phyloP scores from a whole-genome alignment of 108 stramenopile genomes.

The Aurantiochytrium sp. region DNA sequence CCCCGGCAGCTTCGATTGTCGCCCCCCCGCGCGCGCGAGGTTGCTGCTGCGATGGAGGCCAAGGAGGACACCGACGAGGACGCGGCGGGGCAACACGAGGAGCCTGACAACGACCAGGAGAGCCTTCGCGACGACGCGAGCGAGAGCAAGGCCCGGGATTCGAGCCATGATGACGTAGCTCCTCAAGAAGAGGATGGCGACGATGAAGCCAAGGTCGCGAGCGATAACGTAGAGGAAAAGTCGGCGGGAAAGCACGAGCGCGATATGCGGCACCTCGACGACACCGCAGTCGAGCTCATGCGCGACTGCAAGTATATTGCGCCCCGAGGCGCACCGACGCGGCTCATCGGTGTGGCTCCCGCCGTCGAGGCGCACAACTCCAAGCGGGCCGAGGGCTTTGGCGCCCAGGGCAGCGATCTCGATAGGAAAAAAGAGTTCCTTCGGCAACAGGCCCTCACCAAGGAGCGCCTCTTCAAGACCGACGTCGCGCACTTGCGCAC shows the following conservation, averaged over 20 bases:
- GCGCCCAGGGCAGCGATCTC: background rate
- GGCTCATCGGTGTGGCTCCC: background rate
- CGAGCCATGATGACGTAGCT: too few species aligned
- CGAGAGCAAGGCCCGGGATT: too few species aligned
- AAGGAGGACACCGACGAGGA: too few species aligned
- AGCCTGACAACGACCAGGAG: background rate
- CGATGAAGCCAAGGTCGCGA: too few species aligned
- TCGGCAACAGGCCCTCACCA: background rate
- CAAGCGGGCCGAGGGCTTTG: background rate
- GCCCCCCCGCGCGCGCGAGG: too few species aligned
- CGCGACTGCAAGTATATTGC: background rate
- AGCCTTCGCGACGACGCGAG: too few species aligned
- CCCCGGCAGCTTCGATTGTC: too few species aligned
- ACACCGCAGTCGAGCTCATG: background rate
- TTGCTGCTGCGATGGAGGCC: too few species aligned
- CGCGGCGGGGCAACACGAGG: background rate
- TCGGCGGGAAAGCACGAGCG: too few species aligned
- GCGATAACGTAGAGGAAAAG: too few species aligned
- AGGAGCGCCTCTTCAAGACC: background rate
- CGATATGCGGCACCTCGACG: background rate
- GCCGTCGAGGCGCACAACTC: background rate
- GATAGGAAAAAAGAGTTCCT: background rate
- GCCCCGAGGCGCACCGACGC: background rate
- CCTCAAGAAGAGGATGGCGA: too few species aligned
- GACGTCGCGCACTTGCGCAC: background rate